Base-by-base conservation (phyloP, 2,329 filamentous ascomycete genomes). In the Akanthomyces uredinophilus region DNA sequence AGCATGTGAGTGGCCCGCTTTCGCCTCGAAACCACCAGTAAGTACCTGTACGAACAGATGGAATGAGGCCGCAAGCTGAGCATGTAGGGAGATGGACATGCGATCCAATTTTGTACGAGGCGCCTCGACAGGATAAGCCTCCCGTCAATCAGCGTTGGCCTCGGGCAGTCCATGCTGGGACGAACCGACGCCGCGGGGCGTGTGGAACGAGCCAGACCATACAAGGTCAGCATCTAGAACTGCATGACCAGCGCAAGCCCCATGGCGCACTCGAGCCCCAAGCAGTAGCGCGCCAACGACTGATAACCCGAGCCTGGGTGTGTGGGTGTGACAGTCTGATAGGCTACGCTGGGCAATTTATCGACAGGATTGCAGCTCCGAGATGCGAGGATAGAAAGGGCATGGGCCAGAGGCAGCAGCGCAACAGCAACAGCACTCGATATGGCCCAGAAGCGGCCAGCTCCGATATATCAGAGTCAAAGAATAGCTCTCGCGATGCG, bases 201-300 rank as follows among this genome's bases (percentile, higher is more conserved):
- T 27, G 37, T 47, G 58, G 49, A 47, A 53, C 39, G 49, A 47
- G 29, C 49, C 49, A 60, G 37, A 46, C 57, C 49, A 46, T 24
- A 39, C 39, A 46, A 35, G 24, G 37, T 22, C 16, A 29, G 39
- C 49, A 60, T 46, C 49, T 35, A 47, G 49, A 60, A 46, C 39
- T 60, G 39, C 56, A 58, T 14, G 32, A 24, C 35, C 44, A 14
- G 18, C 44, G 11, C 44, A 60, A 44, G 13, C 10, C 32, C 32
- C 56, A 49, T 52, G 49, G 47, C 57, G 57, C 47, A 52, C 32
- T 18, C 37, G 44, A 51, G 37, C 24, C 22, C 55, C 32, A 6
- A 44, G 18, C 20, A 60, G 27, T 39, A 60, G n/a, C 56, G 37
- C 55, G 55, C 55, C 50, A 58, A 37, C 20, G 43, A 49, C 52